Conservation (phyloP, 176 grass and related monocot genomes). For the Chrysopogon serrulatus region DNA sequence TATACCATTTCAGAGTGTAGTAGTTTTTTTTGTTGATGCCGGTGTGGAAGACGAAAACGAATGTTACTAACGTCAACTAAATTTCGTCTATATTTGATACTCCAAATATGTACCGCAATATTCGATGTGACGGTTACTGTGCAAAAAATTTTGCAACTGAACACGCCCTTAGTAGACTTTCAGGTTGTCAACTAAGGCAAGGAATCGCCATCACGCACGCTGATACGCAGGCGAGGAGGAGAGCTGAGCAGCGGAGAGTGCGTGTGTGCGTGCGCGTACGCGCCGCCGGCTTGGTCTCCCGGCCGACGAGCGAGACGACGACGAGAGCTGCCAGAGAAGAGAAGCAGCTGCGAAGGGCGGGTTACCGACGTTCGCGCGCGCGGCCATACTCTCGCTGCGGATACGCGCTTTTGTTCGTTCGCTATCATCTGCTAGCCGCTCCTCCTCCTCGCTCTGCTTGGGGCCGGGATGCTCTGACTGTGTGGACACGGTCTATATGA, state of each 20-base stretch:
- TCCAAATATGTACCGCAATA: no score
- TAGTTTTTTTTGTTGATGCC: no score
- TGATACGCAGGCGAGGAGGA: background rate
- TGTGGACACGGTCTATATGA: constrained; percentile 24
- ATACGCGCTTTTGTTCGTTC: constrained; percentile 26
- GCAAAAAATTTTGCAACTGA: no score
- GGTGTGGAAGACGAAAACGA: no score
- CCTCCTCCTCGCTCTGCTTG: background rate
- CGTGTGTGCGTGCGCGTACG: background rate
- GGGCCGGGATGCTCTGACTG: background rate
- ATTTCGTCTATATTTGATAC: no score
- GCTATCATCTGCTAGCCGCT: background rate
- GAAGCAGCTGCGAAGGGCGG: constrained; percentile 19
- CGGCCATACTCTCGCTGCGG: background rate
- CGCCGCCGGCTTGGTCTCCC: background rate
- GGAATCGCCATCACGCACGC: background rate
- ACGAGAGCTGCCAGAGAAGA: background rate
- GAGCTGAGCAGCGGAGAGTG: background rate
- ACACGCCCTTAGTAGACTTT: no score
- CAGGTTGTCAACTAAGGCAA: background rate
- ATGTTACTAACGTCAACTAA: no score
- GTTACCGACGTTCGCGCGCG: background rate
- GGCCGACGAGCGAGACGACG: background rate
- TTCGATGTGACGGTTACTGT: no score
- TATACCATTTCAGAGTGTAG: no score